Percentiles rank a stretch among this genome's conserved stretches.
Conservation (phyloP, 2,329 filamentous ascomycete species). For the Colletotrichum somersetense region DNA sequence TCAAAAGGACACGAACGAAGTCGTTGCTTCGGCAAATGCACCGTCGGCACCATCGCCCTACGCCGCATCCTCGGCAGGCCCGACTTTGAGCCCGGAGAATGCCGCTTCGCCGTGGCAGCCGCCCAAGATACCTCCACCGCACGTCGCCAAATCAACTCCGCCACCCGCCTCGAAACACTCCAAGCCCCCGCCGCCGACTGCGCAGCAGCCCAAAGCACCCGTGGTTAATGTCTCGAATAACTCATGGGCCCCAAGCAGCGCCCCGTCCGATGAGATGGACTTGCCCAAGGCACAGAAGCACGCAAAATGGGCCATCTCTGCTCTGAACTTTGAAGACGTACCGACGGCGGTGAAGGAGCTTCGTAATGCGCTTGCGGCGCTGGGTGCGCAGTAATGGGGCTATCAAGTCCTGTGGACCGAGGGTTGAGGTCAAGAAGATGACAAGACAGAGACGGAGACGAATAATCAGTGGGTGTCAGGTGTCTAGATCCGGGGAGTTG, state of each 20-base stretch:
- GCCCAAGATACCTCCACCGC: conserved; percentile 18
- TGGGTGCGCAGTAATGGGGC: conserved; percentile 68
- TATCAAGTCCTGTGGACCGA: not conserved
- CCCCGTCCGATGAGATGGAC: conserved; percentile 59
- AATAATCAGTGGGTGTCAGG: not conserved
- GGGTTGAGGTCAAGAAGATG: not conserved
- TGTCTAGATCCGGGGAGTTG: not conserved
- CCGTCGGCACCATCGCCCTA: conserved; percentile 33
- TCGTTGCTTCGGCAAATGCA: conserved; percentile 28
- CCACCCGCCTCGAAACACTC: conserved; percentile 44
- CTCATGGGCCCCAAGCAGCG: conserved; percentile 35
- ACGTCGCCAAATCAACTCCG: conserved; percentile 25
- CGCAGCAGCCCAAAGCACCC: conserved; percentile 26
- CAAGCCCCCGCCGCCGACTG: conserved; percentile 41
- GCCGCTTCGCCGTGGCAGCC: conserved; percentile 29
- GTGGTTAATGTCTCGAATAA: conserved; percentile 38
- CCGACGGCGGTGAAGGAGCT: conserved; percentile 90
- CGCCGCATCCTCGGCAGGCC: conserved; percentile 33
- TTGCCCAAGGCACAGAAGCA: conserved; percentile 91
- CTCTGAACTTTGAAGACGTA: conserved; percentile 96
- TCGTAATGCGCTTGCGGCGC: conserved; percentile 75
- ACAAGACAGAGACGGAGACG: not conserved
- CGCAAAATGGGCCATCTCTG: conserved; percentile 96
- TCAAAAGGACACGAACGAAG: conserved; percentile 48
- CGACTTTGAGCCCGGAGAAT: conserved; percentile 33